phyloP scores from a whole-genome alignment of 2,329 filamentous ascomycete genomes.

The Alternaria arbusti region DNA sequence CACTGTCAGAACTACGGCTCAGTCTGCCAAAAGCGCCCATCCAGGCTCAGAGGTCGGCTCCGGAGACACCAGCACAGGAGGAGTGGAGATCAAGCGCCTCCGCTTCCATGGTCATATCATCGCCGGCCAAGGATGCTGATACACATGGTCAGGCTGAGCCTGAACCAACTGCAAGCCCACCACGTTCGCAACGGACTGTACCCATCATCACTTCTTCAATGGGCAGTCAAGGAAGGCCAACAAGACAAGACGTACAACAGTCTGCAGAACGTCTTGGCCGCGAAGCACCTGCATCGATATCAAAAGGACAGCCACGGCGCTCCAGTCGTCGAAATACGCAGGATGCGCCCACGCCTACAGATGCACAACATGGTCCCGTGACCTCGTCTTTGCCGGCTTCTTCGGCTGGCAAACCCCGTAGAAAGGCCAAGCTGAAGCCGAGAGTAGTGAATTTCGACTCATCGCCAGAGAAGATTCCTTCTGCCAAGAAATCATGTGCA shows the following conservation, averaged over 20 bases:
- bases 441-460: constrained; percentile 34
- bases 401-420: constrained; percentile 37
- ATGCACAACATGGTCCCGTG: background rate
- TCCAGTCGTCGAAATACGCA: background rate
- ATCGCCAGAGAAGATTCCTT: constrained; percentile 19
- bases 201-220: constrained; percentile 9
- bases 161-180: background rate
- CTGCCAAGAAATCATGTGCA: background rate
- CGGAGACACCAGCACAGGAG: constrained; percentile 5
- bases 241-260: constrained; percentile 15
- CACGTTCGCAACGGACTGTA: constrained; percentile 7
- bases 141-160: background rate
- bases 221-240: background rate
- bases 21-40: constrained; percentile 23
- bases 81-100: constrained; percentile 29
- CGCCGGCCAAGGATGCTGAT: constrained; percentile 2
- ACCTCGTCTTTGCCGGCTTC: constrained; percentile 28
- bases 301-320: background rate
- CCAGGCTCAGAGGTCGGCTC: background rate
- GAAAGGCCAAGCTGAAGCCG: constrained; percentile 29
- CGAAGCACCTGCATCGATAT: background rate
- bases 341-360: background rate
- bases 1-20: constrained; percentile 17
- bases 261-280: constrained; percentile 22
- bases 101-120: constrained; percentile 33